These are phyloP conservation scores for Chloromonas sp. DNA, from an alignment of 163 green algal species.

Conservation along the genomic window DNA sequence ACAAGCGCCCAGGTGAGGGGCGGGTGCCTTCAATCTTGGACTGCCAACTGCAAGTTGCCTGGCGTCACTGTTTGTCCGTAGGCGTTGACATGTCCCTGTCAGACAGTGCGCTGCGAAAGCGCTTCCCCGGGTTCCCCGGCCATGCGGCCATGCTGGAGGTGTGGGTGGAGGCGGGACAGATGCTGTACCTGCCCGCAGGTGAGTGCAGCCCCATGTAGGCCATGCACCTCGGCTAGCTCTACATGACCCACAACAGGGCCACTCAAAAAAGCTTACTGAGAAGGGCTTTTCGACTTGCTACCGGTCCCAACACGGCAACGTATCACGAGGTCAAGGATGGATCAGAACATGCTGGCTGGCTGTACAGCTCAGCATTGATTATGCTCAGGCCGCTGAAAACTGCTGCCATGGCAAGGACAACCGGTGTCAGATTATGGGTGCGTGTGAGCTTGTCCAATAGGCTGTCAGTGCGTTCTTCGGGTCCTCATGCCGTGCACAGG, in stretches of 20 bases:
- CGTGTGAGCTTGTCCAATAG: not conserved
- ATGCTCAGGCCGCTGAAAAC: not conserved
- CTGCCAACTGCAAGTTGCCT: too few species aligned
- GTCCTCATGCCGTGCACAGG: slow-evolving; percentile 23
- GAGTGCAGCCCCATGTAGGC: not conserved
- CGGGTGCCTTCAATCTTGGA: too few species aligned
- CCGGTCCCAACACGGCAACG: not conserved
- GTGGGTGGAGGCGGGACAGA: slow-evolving; percentile 47
- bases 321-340: not conserved
- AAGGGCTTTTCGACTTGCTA: not conserved
- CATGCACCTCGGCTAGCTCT: not conserved
- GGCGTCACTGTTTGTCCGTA: not conserved
- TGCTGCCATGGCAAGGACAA: not conserved
- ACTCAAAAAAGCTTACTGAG: not conserved
- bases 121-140: slow-evolving; percentile 45
- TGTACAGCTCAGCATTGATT: too few species aligned
- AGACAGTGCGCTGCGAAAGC: slow-evolving; percentile 15
- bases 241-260: not conserved
- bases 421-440: not conserved
- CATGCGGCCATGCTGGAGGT: slow-evolving; percentile 21
- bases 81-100: slow-evolving; percentile 34
- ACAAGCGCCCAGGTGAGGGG: too few species aligned
- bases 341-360: not conserved
- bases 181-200: slow-evolving; percentile 68
- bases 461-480: not conserved